phyloP scores from a whole-genome alignment of 768 basidiomycete species.

The Termitomyces sp. region DNA sequence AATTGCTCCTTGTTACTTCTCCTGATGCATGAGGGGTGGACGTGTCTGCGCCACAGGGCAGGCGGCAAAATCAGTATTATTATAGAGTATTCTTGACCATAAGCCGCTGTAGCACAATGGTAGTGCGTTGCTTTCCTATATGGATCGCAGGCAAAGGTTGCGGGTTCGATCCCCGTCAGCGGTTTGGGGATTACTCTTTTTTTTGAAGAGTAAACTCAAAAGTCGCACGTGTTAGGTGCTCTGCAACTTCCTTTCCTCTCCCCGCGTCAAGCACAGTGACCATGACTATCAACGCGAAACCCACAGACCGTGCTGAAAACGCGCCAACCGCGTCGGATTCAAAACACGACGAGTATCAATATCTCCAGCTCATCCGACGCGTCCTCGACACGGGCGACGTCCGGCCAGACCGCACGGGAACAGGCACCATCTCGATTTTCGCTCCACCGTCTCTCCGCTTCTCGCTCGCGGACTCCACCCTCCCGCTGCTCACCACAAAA shows the following conservation, averaged over 20 bases:
- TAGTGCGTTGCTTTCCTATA: conserved; percentile 13
- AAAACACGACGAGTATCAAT: conserved; percentile 82
- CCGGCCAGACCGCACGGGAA: conserved; percentile 91
- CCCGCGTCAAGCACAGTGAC: background rate
- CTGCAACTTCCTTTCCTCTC: background rate
- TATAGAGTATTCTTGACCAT: no score
- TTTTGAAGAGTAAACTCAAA: no score
- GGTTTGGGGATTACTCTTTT: background rate
- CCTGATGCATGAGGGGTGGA: no score
- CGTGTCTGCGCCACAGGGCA: no score
- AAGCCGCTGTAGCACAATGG: conserved; percentile 14
- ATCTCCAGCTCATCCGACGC: conserved; percentile 73
- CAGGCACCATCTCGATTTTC: conserved; percentile 88
- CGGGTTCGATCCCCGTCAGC: conserved; percentile 13
- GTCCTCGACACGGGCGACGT: conserved; percentile 72
- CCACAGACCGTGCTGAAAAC: conserved; percentile 16
- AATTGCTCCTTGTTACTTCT: no score
- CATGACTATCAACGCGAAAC: background rate
- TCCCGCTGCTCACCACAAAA: conserved; percentile 94
- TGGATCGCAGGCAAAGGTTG: conserved; percentile 7
- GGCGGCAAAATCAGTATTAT: no score
- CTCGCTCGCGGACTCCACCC: conserved; percentile 64
- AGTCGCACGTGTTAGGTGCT: no score
- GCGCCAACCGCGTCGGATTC: conserved; percentile 54
- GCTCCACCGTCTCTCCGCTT: conserved; percentile 89